Evolutionary conservation across 140 eudicot genomes (phyloP), one percentile per base, ranked within the genome.

Genomic region (Stevia rebaudiana): DNA sequence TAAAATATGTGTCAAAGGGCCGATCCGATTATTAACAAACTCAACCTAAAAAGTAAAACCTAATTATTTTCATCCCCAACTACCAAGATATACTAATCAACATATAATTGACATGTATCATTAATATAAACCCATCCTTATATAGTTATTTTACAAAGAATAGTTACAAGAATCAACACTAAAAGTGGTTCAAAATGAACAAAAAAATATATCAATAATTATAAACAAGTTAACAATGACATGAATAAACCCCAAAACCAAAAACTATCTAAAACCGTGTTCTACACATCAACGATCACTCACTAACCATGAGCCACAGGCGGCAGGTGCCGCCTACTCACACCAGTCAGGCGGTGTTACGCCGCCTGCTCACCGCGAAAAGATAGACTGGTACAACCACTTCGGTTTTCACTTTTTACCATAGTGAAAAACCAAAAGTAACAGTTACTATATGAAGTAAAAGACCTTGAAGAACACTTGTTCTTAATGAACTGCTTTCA

Each of bases 401-500:
- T 19, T 16, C 12, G 12, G n/a, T 21, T 5, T 30, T 16, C 3
- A 43, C 11, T 67, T 16, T 41, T 48, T 74, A 74, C 74, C 65
- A 74, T 4, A 52, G 43, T 67, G 44, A 75, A 51, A 50, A 75
- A 49, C 66, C 75, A 68, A 75, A 43, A 50, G 43, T 51, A 13
- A 21, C 40, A n/a, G 70, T 33, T 48, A 59, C 30, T 37, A 67
- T 46, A 64, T 73, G 52, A 17, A 74, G 49, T 44, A 75, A 6
- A 55, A 69, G 67, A 31, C 61, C 73, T 61, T 15, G 55, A 53
- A 51, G 24, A 56, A 73, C 62, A 48, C 56, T 25, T 22, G 50
- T 76, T 67, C 63, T 79, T 15, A 80, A 74, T 63, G 95, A 72
- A 37, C 76, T 67, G 71, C 81, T 90, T 44, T 57, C 78, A 30